phyloP scores from a whole-genome alignment of 2,329 filamentous ascomycete genomes.

The Colletotrichum melonis region DNA sequence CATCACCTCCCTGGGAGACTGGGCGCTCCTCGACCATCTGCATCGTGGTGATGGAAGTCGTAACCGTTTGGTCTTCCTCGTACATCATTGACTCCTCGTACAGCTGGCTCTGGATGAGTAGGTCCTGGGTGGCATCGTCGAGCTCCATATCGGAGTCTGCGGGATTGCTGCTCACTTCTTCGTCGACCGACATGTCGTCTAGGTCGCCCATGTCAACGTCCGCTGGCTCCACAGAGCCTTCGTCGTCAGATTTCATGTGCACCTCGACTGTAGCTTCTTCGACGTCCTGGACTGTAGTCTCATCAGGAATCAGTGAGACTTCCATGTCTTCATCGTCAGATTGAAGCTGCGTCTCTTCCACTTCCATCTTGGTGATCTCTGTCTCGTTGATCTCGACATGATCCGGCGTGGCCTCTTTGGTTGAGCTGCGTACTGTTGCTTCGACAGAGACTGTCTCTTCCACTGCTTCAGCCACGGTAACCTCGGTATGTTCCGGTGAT shows the following conservation, averaged over 20 bases:
- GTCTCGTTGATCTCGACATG: neutral
- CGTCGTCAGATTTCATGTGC: conserved; percentile 6
- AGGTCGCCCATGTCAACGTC: conserved; percentile 30
- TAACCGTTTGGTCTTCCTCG: conserved; percentile 47
- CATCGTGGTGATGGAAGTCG: neutral
- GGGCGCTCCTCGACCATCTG: neutral
- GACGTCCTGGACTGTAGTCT: conserved; percentile 1
- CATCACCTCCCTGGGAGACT: neutral
- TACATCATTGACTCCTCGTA: conserved; percentile 45
- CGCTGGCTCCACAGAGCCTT: conserved; percentile 2
- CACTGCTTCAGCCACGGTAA: neutral
- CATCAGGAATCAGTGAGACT: neutral
- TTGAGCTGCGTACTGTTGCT: neutral
- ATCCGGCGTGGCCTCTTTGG: neutral
- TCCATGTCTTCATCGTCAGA: neutral
- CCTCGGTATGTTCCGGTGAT: neutral
- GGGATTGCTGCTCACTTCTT: neutral
- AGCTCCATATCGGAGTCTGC: conserved; percentile 13
- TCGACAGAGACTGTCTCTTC: neutral
- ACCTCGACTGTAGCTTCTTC: conserved; percentile 13
- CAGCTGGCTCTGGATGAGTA: conserved; percentile 28
- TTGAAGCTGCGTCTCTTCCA: neutral
- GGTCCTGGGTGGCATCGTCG: conserved; percentile 20
- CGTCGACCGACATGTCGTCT: conserved; percentile 23
- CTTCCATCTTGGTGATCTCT: neutral